These are phyloP conservation scores for Brachypodium distachyon DNA, from an alignment of 202 grass and related monocot species.

Conservation along the genomic window DNA sequence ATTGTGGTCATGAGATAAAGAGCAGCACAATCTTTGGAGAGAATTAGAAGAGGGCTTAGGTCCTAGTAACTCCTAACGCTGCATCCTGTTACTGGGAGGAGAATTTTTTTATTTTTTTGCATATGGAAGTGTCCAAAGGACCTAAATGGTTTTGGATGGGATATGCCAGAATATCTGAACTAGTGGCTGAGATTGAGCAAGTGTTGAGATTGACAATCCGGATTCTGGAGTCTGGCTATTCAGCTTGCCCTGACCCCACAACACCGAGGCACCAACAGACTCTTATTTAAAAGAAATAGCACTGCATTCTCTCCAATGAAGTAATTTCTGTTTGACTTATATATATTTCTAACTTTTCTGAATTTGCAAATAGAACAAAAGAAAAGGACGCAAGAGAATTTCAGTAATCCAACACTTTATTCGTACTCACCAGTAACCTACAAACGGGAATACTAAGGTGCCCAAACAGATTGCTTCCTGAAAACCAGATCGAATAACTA, in stretches of 20 bases:
- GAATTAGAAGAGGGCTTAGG: slow-evolving; percentile 8
- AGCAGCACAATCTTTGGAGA: slow-evolving; percentile 10
- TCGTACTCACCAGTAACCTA: slow-evolving; percentile 4
- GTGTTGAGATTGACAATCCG: slow-evolving; percentile 30
- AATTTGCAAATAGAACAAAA: neutral
- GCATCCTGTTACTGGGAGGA: neutral
- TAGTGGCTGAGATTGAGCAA: slow-evolving; percentile 61
- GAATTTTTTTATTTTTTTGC: slow-evolving; percentile 27
- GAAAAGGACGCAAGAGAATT: neutral
- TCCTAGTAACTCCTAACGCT: slow-evolving; percentile 5
- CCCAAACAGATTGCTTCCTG: slow-evolving; percentile 8
- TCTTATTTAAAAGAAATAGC: neutral
- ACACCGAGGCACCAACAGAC: slow-evolving; percentile 26
- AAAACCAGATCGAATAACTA: slow-evolving; percentile 16
- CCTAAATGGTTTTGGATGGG: slow-evolving; percentile 36
- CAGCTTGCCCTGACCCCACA: slow-evolving; percentile 29
- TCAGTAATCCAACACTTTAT: slow-evolving; percentile 17
- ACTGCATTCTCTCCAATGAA: neutral
- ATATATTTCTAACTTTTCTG: neutral
- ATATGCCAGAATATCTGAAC: slow-evolving; percentile 49
- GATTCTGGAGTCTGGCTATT: slow-evolving; percentile 27
- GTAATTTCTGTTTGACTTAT: neutral
- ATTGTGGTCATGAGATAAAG: slow-evolving; percentile 31
- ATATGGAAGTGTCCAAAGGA: slow-evolving; percentile 28
- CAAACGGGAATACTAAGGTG: slow-evolving; percentile 20